phyloP scores from a whole-genome alignment of 768 basidiomycete species.

The Tricholoma hemisulphureum region DNA sequence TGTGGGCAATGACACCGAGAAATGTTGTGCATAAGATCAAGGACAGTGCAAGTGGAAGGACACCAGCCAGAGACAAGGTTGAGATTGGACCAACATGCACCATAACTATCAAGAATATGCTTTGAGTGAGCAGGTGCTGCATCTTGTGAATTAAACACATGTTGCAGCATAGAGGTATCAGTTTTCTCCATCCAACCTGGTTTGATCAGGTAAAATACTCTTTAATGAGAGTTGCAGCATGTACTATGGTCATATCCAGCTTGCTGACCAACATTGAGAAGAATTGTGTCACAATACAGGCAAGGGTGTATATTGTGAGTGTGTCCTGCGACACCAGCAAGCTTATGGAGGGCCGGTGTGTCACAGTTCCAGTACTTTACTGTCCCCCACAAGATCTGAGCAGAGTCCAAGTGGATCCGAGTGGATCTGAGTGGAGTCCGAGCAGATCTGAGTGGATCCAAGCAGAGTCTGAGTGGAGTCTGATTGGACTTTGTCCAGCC shows the following conservation, averaged over 20 bases:
- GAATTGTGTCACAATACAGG: slow-evolving; percentile 13
- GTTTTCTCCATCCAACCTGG: slow-evolving; percentile 4
- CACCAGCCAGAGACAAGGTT: slow-evolving; percentile 24
- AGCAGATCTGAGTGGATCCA: no score
- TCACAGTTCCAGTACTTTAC: no score
- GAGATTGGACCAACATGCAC: slow-evolving; percentile 18
- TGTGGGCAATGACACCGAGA: slow-evolving; percentile 19
- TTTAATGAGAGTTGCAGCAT: not conserved
- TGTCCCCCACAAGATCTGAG: no score
- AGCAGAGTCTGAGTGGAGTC: no score
- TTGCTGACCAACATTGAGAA: slow-evolving; percentile 16
- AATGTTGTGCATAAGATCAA: slow-evolving; percentile 29
- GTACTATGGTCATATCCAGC: slow-evolving; percentile 9
- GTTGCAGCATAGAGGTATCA: not conserved
- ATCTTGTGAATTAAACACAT: not conserved
- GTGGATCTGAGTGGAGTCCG: no score
- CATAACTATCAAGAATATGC: slow-evolving; percentile 16
- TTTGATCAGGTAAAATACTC: not conserved
- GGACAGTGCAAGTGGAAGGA: slow-evolving; percentile 12
- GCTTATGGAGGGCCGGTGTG: slow-evolving; percentile 19
- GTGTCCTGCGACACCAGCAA: slow-evolving; percentile 22
- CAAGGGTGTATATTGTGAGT: slow-evolving; percentile 21
- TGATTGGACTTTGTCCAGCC: no score
- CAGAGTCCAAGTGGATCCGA: no score
- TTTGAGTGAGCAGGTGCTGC: not conserved